Conservation (phyloP, 2,329 filamentous ascomycete species). For the Dichotomopilus funicola region DNA sequence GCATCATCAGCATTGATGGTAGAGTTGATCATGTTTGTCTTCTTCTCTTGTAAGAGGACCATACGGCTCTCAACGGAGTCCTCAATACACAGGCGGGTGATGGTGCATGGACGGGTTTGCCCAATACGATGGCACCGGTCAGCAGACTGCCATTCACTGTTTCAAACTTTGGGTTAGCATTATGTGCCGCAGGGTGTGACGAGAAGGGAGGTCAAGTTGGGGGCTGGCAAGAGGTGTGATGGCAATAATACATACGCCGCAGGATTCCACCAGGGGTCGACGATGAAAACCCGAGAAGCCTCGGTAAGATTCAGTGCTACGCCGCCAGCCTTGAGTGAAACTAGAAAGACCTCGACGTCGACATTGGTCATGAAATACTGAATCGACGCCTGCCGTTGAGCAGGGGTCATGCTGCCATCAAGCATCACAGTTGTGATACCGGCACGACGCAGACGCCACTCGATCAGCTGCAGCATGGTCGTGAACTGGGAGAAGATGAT, state of each 20-base stretch:
- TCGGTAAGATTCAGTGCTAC: slow-evolving; percentile 94
- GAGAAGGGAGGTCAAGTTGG: too few species aligned
- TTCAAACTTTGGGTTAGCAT: slow-evolving; percentile 7
- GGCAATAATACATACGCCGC: slow-evolving; percentile 50
- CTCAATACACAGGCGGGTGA: slow-evolving; percentile 91
- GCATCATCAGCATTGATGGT: slow-evolving; percentile 91
- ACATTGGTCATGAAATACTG: slow-evolving; percentile 95
- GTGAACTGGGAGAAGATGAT: slow-evolving; percentile 98
- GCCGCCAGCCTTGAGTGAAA: slow-evolving; percentile 91
- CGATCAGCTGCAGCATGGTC: slow-evolving; percentile 92
- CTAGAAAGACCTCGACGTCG: slow-evolving; percentile 90
- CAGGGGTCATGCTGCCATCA: slow-evolving; percentile 93
- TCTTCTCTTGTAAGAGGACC: slow-evolving; percentile 95
- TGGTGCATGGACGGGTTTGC: slow-evolving; percentile 86
- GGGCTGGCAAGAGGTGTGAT: background rate
- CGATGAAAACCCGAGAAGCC: slow-evolving; percentile 88
- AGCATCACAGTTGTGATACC: slow-evolving; percentile 98
- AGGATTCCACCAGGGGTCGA: slow-evolving; percentile 99
- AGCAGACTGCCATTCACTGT: slow-evolving; percentile 84
- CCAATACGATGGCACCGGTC: slow-evolving; percentile 93
- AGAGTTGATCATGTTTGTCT: slow-evolving; percentile 94
- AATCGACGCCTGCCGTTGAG: slow-evolving; percentile 87
- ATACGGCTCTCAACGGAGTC: slow-evolving; percentile 96
- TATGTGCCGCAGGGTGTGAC: too few species aligned
- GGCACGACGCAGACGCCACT: slow-evolving; percentile 93